These are phyloP conservation scores for Falciphora oryzae DNA, from an alignment of 2,329 filamentous ascomycete genomes.

Conservation along the genomic window DNA sequence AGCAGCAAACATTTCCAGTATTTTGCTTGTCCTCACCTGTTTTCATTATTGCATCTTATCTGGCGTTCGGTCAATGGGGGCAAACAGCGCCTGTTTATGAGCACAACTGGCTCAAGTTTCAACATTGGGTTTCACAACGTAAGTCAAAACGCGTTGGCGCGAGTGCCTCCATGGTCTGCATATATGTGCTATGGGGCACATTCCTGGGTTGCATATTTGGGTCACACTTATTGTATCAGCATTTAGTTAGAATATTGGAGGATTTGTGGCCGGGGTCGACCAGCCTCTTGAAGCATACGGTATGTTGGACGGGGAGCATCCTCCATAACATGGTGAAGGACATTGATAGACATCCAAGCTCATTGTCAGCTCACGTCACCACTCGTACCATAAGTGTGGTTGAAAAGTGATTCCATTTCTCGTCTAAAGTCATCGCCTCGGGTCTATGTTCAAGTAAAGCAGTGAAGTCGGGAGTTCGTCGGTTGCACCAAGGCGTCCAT, in stretches of 20 bases:
- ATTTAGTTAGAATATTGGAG: neutral
- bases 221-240: neutral
- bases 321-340: neutral
- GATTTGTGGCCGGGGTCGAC: neutral
- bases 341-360: neutral
- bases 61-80: neutral
- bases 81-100: neutral
- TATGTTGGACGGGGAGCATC: neutral
- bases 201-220: neutral
- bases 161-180: neutral
- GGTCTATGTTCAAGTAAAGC: neutral
- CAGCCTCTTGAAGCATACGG: neutral
- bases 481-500: neutral
- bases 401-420: conserved; percentile 6
- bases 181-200: neutral
- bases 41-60: neutral
- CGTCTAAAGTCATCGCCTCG: conserved; percentile 8
- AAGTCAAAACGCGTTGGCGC: neutral
- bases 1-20: neutral
- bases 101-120: neutral
- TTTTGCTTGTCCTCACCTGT: conserved; percentile 19
- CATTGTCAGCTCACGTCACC: no score
- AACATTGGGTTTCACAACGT: neutral
- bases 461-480: neutral
- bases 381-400: neutral